phyloP scores from a whole-genome alignment of 345 rosid genomes.

The Euphorbia peplus region DNA sequence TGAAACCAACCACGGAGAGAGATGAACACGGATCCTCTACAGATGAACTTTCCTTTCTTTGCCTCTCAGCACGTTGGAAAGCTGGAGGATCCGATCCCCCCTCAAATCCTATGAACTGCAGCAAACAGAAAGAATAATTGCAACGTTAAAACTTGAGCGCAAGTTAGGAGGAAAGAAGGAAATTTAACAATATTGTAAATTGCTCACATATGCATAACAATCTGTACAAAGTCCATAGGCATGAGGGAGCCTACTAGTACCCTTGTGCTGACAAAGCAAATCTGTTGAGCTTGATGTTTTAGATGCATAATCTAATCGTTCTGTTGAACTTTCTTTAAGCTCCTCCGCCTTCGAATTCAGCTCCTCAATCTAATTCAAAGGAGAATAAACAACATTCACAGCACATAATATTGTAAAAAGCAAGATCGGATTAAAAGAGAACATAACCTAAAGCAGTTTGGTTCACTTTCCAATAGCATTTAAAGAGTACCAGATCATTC shows the following conservation, averaged over 20 bases:
- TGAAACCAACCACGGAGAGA: neutral
- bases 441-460: neutral
- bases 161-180: constrained; percentile 3
- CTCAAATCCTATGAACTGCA: constrained; percentile 76
- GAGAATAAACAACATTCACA: constrained; percentile 15
- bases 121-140: constrained; percentile 14
- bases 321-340: constrained; percentile 31
- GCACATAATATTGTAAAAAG: neutral
- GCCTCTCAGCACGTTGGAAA: constrained; percentile 76
- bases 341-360: constrained; percentile 56
- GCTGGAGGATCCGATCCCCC: constrained; percentile 95
- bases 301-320: constrained; percentile 23
- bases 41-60: constrained; percentile 49
- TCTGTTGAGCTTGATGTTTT: constrained; percentile 27
- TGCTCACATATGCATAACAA: constrained; percentile 65
- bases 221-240: constrained; percentile 66
- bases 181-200: neutral
- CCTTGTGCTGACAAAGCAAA: constrained; percentile 71
- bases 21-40: neutral
- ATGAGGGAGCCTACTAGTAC: constrained; percentile 29
- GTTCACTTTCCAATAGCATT: neutral
- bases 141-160: constrained; percentile 10
- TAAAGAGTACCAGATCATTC: neutral
- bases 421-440: neutral
- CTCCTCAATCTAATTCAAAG: constrained; percentile 60